These are phyloP conservation scores for Gossypium anomalum DNA, from an alignment of 345 rosid species.

Conservation along the genomic window DNA sequence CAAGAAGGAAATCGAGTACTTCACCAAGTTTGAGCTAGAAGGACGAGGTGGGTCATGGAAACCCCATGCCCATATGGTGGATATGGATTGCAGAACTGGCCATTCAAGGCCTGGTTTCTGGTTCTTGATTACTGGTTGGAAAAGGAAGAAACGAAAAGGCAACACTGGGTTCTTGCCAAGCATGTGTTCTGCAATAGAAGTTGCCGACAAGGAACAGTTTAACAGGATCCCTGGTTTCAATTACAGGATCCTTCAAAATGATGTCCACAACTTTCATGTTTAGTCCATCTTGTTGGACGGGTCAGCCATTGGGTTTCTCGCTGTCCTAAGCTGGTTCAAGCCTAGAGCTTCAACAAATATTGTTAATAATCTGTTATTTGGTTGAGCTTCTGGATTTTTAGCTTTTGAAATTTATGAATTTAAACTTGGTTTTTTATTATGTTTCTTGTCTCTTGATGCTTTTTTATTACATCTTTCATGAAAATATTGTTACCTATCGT, in stretches of 20 bases:
- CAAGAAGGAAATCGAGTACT: conserved; percentile 70
- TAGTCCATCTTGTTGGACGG: conserved; percentile 11
- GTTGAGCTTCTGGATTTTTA: neutral
- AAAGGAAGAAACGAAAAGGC: conserved; percentile 52
- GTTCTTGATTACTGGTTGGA: conserved; percentile 43
- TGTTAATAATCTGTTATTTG: neutral
- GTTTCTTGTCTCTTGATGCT: neutral
- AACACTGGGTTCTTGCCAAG: conserved; percentile 37
- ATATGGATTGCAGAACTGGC: conserved; percentile 25
- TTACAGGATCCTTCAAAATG: conserved; percentile 61
- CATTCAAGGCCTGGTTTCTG: conserved; percentile 43
- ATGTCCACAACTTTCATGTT: conserved; percentile 24
- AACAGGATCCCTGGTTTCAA: conserved; percentile 39
- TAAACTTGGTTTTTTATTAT: neutral
- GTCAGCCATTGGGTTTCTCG: neutral
- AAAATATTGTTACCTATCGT: neutral
- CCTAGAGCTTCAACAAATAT: conserved; percentile 2
- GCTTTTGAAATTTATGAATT: neutral
- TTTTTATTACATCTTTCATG: neutral
- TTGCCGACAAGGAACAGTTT: conserved; percentile 30
- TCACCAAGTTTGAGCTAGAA: conserved; percentile 37
- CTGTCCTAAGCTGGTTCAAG: neutral
- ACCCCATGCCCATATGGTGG: conserved; percentile 22
- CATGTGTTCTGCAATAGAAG: conserved; percentile 52
- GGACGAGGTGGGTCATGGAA: conserved; percentile 24